phyloP scores from a whole-genome alignment of 164 flowering plant species.

The Buxus sempervirens region DNA sequence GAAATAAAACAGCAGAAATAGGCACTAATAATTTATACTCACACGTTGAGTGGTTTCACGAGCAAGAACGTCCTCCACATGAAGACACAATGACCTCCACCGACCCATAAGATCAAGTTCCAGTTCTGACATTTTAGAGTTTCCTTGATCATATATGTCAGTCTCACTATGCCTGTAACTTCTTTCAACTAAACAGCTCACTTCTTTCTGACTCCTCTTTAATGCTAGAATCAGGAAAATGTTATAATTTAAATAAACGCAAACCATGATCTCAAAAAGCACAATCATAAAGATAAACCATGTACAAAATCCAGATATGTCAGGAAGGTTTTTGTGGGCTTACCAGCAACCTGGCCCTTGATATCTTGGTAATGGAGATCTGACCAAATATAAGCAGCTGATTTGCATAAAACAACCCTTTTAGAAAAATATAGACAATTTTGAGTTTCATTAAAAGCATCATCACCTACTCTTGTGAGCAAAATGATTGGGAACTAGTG shows the following conservation, averaged over 20 bases:
- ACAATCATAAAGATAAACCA: background rate
- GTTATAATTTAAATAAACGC: background rate
- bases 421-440: background rate
- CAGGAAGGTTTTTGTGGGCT: conserved; percentile 12
- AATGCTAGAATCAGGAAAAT: conserved; percentile 32
- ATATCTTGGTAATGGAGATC: conserved; percentile 86
- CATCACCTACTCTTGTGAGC: background rate
- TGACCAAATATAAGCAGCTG: conserved; percentile 85
- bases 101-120: conserved; percentile 62
- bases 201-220: conserved; percentile 76
- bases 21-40: conserved; percentile 25
- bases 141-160: conserved; percentile 27
- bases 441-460: background rate
- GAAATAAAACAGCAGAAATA: background rate
- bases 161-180: conserved; percentile 22
- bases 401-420: conserved; percentile 12
- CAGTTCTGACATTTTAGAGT: conserved; percentile 27
- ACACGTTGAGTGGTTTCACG: conserved; percentile 71
- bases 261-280: background rate
- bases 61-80: conserved; percentile 50
- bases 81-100: conserved; percentile 79
- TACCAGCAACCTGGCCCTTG: conserved; percentile 72
- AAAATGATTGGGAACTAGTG: background rate
- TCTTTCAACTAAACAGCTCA: conserved; percentile 45
- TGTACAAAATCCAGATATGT: background rate